A percentile compares a stretch with the other conserved stretches of the same genome.
Evolutionary conservation across 2,329 filamentous ascomycete species (phyloP).

Genomic region (Fusarium irregulare): DNA sequence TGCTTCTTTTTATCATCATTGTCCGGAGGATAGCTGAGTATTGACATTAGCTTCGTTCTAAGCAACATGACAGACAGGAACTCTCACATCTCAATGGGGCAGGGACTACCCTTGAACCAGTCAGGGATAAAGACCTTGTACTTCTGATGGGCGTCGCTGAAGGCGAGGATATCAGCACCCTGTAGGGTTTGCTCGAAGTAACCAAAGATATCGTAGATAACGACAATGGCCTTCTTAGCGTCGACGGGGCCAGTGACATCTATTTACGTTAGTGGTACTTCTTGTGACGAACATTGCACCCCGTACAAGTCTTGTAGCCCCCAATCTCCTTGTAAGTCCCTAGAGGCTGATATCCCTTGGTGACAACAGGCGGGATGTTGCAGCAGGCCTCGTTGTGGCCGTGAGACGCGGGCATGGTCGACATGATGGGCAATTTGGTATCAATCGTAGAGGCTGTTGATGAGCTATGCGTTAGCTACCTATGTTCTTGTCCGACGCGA

Average conservation of each 20-base stretch:
- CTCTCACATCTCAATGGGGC: constrained; percentile 61
- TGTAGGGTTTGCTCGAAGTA: constrained; percentile 77
- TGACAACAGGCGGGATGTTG: constrained; percentile 68
- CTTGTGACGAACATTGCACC: neutral
- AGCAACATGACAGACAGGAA: neutral
- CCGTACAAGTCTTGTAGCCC: constrained; percentile 64
- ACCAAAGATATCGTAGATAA: constrained; percentile 76
- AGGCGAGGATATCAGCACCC: constrained; percentile 74
- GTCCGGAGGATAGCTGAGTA: constrained; percentile 68
- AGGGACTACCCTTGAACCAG: constrained; percentile 83
- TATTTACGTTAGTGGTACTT: neutral
- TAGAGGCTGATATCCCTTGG: constrained; percentile 65
- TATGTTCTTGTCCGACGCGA: neutral
- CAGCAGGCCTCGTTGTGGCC: constrained; percentile 69
- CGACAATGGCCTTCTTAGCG: constrained; percentile 68
- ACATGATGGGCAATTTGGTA: constrained; percentile 52
- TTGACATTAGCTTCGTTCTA: neutral
- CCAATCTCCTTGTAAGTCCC: constrained; percentile 68
- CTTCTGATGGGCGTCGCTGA: constrained; percentile 67
- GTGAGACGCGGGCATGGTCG: constrained; percentile 62
- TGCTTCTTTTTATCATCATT: constrained; percentile 71
- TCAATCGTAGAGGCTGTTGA: constrained; percentile 19
- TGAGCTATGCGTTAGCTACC: constrained; percentile 16
- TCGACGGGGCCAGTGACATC: constrained; percentile 62
- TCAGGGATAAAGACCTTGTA: constrained; percentile 93